Evolutionary conservation across 495 filamentous ascomycete species (phyloP).

Genomic region (Penicillium bialowiezense): DNA sequence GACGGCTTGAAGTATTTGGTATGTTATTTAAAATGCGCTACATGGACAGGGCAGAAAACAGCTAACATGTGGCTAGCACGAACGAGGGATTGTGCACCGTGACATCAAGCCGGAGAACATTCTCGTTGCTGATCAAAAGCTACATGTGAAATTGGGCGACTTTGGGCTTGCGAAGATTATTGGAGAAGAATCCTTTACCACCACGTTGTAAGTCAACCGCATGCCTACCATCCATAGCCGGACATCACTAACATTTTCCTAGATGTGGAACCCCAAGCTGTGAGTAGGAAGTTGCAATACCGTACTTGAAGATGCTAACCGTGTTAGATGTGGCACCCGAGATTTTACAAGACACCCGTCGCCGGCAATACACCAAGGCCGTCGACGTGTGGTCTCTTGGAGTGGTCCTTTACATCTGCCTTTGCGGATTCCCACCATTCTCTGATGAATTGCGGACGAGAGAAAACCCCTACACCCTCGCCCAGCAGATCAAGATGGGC

Average conservation of each 20-base stretch:
- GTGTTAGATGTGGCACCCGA: slow-evolving; percentile 88
- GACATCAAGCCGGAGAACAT: slow-evolving; percentile 99
- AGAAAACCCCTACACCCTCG: slow-evolving; percentile 80
- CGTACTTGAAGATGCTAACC: slow-evolving; percentile 21
- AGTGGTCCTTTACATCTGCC: slow-evolving; percentile 97
- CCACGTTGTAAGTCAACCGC: slow-evolving; percentile 65
- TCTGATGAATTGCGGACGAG: slow-evolving; percentile 81
- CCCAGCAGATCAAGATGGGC: slow-evolving; percentile 86
- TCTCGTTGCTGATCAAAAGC: slow-evolving; percentile 74
- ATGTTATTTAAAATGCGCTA: slow-evolving; percentile 22
- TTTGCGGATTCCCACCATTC: slow-evolving; percentile 97
- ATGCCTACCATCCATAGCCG: neutral
- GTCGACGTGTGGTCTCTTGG: slow-evolving; percentile 98
- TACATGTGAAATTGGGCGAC: slow-evolving; percentile 90
- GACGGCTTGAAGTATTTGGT: slow-evolving; percentile 94
- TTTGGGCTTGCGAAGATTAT: slow-evolving; percentile 99
- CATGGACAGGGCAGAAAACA: neutral
- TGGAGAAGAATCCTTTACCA: slow-evolving; percentile 97
- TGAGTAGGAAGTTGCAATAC: slow-evolving; percentile 35
- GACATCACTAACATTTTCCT: slow-evolving; percentile 10
- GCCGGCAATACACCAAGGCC: slow-evolving; percentile 87
- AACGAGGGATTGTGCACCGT: slow-evolving; percentile 94
- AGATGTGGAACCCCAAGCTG: slow-evolving; percentile 91
- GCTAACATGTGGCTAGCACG: slow-evolving; percentile 66
- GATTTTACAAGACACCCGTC: slow-evolving; percentile 73